Evolutionary conservation across 2,329 filamentous ascomycete species (phyloP).

Genomic region (Cercospora brassicicola): DNA sequence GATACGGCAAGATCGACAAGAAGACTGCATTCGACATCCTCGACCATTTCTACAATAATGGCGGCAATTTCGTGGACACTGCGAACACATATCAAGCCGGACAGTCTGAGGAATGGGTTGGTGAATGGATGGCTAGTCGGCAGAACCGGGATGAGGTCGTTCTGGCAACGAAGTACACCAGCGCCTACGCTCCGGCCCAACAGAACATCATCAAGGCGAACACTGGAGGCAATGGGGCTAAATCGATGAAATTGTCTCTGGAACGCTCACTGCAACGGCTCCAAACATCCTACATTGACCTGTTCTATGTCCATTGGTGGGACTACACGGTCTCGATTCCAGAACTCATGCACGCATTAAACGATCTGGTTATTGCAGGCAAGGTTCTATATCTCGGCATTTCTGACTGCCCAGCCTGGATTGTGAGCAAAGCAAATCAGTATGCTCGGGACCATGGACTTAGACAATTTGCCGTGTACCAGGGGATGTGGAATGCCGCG

Average conservation of each 20-base stretch:
- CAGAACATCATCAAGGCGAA: background rate
- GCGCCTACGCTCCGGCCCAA: background rate
- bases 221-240: background rate
- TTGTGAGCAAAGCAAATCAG: constrained; percentile 42
- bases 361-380: constrained; percentile 44
- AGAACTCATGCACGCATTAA: constrained; percentile 49
- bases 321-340: background rate
- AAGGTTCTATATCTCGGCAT: constrained; percentile 50
- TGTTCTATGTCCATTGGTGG: background rate
- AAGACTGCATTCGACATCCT: too few relatives aligned
- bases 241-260: background rate
- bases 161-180: background rate
- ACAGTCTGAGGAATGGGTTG: too few relatives aligned
- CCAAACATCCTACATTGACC: background rate
- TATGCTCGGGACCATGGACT: constrained; percentile 43
- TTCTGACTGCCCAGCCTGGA: constrained; percentile 48
- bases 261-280: background rate
- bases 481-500: constrained; percentile 46
- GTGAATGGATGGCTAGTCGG: too few relatives aligned
- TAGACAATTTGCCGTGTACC: constrained; percentile 40
- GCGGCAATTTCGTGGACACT: too few relatives aligned
- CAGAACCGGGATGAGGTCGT: too few relatives aligned
- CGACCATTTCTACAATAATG: too few relatives aligned
- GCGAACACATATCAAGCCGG: too few relatives aligned
- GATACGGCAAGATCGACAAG: too few relatives aligned